Evolutionary conservation across 2,329 filamentous ascomycete species (phyloP).

Genomic region (Tolypocladium capitatum): DNA sequence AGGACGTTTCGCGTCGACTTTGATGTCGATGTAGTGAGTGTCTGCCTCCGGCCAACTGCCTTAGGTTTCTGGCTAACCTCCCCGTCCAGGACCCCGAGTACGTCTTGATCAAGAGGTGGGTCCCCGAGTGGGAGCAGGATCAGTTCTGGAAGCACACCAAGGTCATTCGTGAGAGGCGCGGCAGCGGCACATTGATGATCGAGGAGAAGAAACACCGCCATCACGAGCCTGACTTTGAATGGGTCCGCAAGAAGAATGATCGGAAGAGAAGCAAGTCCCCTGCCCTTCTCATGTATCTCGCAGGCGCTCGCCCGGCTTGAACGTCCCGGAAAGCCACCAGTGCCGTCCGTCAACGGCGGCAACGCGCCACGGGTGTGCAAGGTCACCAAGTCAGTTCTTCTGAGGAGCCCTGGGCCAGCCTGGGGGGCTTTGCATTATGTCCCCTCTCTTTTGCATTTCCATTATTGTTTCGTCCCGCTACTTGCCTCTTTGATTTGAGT

Average conservation of each 20-base stretch:
- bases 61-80: conserved; percentile 17
- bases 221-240: conserved; percentile 37
- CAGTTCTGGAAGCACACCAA: conserved; percentile 60
- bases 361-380: background rate
- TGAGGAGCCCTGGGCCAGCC: background rate
- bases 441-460: background rate
- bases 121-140: conserved; percentile 58
- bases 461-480: background rate
- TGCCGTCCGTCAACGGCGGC: background rate
- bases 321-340: background rate
- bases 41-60: background rate
- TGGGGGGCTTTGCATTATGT: background rate
- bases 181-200: conserved; percentile 29
- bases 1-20: conserved; percentile 42
- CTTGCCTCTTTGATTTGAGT: background rate
- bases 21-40: conserved; percentile 40
- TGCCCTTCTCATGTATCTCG: conserved; percentile 42
- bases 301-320: conserved; percentile 33
- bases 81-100: conserved; percentile 47
- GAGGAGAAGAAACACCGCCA: conserved; percentile 30
- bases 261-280: conserved; percentile 44
- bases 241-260: conserved; percentile 42
- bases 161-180: conserved; percentile 43
- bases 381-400: background rate
- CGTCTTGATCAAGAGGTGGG: conserved; percentile 60